Conservation (phyloP, 768 basidiomycete genomes). For the Tylopilus rubrobrunneus region DNA sequence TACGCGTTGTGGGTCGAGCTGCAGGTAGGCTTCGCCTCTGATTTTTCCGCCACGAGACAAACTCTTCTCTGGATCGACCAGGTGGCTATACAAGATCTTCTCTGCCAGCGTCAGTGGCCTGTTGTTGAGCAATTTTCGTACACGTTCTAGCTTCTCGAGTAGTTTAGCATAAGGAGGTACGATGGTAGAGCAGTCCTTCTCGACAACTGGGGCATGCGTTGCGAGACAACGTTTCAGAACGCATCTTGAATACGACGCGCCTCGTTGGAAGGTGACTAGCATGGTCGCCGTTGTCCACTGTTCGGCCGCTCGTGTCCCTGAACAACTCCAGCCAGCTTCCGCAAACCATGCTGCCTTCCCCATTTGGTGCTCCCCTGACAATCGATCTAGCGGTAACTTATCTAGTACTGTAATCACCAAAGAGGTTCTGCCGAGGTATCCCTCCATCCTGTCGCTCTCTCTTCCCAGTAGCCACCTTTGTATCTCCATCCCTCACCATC, state of each 20-base stretch:
- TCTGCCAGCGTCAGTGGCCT: slow-evolving; percentile 91
- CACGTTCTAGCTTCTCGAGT: slow-evolving; percentile 63
- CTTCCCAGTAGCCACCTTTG: slow-evolving; percentile 81
- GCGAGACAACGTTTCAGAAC: slow-evolving; percentile 34
- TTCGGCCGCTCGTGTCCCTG: background rate
- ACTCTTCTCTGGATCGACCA: slow-evolving; percentile 72
- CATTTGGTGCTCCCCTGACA: background rate
- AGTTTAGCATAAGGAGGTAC: slow-evolving; percentile 81
- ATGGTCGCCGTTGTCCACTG: slow-evolving; percentile 8
- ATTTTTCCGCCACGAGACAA: slow-evolving; percentile 63
- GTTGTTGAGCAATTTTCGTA: slow-evolving; percentile 62
- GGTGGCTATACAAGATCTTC: slow-evolving; percentile 95
- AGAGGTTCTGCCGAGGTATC: slow-evolving; percentile 44
- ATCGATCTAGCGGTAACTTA: background rate
- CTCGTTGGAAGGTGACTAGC: slow-evolving; percentile 15
- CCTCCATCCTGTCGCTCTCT: slow-evolving; percentile 62
- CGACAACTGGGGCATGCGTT: slow-evolving; percentile 38
- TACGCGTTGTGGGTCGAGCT: slow-evolving; percentile 87
- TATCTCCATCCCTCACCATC: slow-evolving; percentile 73
- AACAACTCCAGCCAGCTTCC: too few relatives aligned
- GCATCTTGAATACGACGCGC: slow-evolving; percentile 7
- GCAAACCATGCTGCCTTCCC: background rate
- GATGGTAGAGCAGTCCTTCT: slow-evolving; percentile 66
- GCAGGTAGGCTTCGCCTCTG: slow-evolving; percentile 85
- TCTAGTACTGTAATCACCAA: slow-evolving; percentile 43